Evolutionary conservation across 768 basidiomycete genomes (phyloP).

Genomic region (Gautieria morchelliformis): DNA sequence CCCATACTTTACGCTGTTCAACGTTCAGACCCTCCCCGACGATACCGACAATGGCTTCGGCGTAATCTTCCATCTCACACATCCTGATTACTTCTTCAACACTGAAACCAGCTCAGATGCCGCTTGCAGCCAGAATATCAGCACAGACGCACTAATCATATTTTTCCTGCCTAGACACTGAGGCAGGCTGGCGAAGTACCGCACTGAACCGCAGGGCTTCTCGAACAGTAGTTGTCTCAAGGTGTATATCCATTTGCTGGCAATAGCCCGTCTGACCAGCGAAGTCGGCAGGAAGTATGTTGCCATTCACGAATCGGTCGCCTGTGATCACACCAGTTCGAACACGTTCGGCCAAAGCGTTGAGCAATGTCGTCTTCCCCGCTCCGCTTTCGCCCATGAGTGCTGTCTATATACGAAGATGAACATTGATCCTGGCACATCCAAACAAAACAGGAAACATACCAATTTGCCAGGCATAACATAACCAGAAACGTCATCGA

Average conservation of each 20-base stretch:
- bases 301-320: slow-evolving; percentile 56
- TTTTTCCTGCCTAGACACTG: slow-evolving; percentile 59
- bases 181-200: slow-evolving; percentile 61
- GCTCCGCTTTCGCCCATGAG: slow-evolving; percentile 57
- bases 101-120: slow-evolving; percentile 17
- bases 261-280: slow-evolving; percentile 68
- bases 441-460: slow-evolving; percentile 22
- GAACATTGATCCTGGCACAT: slow-evolving; percentile 13
- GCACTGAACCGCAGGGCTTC: slow-evolving; percentile 79
- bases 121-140: no score
- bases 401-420: slow-evolving; percentile 36
- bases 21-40: slow-evolving; percentile 39
- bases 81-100: slow-evolving; percentile 80
- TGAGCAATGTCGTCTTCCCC: slow-evolving; percentile 71
- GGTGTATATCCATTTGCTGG: slow-evolving; percentile 80
- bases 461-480: slow-evolving; percentile 72
- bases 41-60: slow-evolving; percentile 72
- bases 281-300: slow-evolving; percentile 46
- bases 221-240: slow-evolving; percentile 64
- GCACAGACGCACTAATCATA: slow-evolving; percentile 55
- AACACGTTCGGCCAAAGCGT: slow-evolving; percentile 65
- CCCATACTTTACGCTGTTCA: slow-evolving; percentile 49
- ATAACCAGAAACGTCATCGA: slow-evolving; percentile 70
- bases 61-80: slow-evolving; percentile 73
- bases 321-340: slow-evolving; percentile 60